Evolutionary conservation across 2,329 filamentous ascomycete genomes (phyloP).

Genomic region (Alternaria arborescens): DNA sequence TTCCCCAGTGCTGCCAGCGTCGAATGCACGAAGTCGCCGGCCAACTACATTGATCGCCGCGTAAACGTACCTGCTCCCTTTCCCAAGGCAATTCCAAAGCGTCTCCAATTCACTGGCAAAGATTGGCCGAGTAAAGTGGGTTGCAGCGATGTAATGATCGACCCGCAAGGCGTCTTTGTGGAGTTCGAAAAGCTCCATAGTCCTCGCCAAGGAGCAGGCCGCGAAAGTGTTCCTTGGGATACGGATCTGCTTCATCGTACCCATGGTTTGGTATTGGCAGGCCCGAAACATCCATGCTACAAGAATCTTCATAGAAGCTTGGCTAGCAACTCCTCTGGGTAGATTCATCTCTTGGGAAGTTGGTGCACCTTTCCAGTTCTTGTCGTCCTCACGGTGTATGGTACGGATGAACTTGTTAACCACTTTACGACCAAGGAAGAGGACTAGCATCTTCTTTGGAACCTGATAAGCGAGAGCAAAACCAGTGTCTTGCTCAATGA

Average conservation of each 20-base stretch:
- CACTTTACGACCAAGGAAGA: conserved; percentile 27
- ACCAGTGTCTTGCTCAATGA: conserved; percentile 22
- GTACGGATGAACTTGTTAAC: conserved; percentile 28
- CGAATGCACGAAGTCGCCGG: conserved; percentile 1
- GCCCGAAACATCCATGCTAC: conserved; percentile 38
- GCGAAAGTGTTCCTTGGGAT: conserved; percentile 29
- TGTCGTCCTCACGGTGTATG: conserved; percentile 18
- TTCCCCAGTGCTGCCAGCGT: not conserved
- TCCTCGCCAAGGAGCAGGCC: conserved; percentile 32
- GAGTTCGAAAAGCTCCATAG: conserved; percentile 27
- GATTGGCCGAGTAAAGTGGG: conserved; percentile 25
- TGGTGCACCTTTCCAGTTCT: conserved; percentile 10
- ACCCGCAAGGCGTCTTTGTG: conserved; percentile 30
- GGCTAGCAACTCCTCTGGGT: conserved; percentile 18
- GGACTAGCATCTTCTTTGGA: conserved; percentile 30
- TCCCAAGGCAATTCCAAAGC: conserved; percentile 32
- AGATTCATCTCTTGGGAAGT: conserved; percentile 22
- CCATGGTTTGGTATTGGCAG: conserved; percentile 20
- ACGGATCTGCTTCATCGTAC: conserved; percentile 21
- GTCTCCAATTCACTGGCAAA: conserved; percentile 25
- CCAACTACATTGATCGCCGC: conserved; percentile 26
- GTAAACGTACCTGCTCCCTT: conserved; percentile 29
- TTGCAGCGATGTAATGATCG: conserved; percentile 22
- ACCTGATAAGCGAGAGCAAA: conserved; percentile 12
- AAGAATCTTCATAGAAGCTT: conserved; percentile 24